Base-by-base conservation (phyloP, 192 early-diverging fungal species). In the Irineochytrium annulatum region DNA sequence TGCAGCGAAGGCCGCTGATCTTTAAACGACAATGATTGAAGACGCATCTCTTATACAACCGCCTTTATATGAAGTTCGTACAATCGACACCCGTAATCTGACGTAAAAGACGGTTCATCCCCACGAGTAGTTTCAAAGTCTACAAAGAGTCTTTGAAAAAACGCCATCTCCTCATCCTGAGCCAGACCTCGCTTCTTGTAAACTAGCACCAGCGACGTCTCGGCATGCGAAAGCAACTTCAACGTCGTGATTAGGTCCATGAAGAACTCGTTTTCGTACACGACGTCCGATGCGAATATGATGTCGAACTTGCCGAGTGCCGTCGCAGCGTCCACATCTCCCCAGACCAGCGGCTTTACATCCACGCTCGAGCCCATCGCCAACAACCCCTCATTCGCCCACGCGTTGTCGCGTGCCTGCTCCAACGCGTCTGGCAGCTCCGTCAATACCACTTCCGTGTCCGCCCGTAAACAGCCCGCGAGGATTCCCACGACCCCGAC, bases 251-350 rank as follows among this genome's bases (percentile, higher is more conserved):
- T 26, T 22, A 64, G 41, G 32, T 64, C 53, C 16, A 41, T 31
- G 33, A 64, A 64, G 30, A 30, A 64, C 8, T 64, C 62, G 0
- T 28, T 46, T 34, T 64, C 62, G 26, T 64, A 64, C 39, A 64
- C 62, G 13, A 64, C 62, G 33, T 64, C 62, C 8, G 62, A 34
- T 27, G 62, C 62, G 29, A 64, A 34, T 43, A 64, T 56, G 29
- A 64, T 20, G 28, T 64, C 62, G 29, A 45, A 52, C 0, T 8
- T 45, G 29, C 62, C 62, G 8, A 55, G 46, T 44, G 11, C 8
- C 5, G n/a, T 13, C 6, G 32, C 6, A 16, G 20, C 27, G 0
- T 20, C 41, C 4, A 31, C 20, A 45, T 64, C 53, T 6, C 62
- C 62, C 62, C 62, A 64, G 4, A 14, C 5, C 34, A 64, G 16